A percentile compares a stretch with the other conserved stretches of the same genome.
These are phyloP conservation scores for Dalbergia oliveri DNA, from an alignment of 306 rosid genomes.

Conservation along the genomic window DNA sequence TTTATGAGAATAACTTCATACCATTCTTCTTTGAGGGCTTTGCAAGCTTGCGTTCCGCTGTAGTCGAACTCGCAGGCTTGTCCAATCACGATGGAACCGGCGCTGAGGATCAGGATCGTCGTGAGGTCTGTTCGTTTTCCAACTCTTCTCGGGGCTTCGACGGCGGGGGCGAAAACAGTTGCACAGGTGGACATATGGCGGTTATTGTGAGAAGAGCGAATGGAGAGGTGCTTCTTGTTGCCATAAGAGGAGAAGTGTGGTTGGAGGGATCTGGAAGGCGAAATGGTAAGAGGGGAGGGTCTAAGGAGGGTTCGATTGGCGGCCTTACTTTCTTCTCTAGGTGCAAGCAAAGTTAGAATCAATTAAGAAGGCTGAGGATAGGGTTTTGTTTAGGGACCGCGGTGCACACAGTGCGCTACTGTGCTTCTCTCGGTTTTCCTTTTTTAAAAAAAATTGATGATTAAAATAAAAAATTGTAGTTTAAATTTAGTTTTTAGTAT, in stretches of 20 bases:
- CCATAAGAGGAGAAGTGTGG: not conserved
- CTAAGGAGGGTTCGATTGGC: not conserved
- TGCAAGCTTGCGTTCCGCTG: conserved; percentile 97
- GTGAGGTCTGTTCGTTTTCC: conserved; percentile 85
- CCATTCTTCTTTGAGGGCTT: conserved; percentile 88
- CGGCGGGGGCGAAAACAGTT: not conserved
- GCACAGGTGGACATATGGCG: not conserved
- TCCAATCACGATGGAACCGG: conserved; percentile 94
- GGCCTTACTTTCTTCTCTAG: no score
- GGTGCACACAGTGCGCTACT: no score
- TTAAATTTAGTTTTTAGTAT: no score
- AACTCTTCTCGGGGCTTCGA: conserved; percentile 1
- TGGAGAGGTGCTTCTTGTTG: not conserved
- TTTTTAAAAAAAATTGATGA: no score
- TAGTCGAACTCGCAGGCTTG: conserved; percentile 98
- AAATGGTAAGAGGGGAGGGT: not conserved
- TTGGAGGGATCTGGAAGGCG: not conserved
- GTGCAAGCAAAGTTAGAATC: no score
- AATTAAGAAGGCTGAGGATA: no score
- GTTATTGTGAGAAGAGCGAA: conserved; percentile 39
- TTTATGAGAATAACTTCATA: conserved; percentile 83
- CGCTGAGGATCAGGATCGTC: conserved; percentile 92
- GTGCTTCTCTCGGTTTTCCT: no score
- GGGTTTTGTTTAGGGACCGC: no score
- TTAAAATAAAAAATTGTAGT: no score